Evolutionary conservation across 306 rosid genomes (phyloP), one percentile per base, ranked within the genome.

Genomic region (Ormosia semicastrata): DNA sequence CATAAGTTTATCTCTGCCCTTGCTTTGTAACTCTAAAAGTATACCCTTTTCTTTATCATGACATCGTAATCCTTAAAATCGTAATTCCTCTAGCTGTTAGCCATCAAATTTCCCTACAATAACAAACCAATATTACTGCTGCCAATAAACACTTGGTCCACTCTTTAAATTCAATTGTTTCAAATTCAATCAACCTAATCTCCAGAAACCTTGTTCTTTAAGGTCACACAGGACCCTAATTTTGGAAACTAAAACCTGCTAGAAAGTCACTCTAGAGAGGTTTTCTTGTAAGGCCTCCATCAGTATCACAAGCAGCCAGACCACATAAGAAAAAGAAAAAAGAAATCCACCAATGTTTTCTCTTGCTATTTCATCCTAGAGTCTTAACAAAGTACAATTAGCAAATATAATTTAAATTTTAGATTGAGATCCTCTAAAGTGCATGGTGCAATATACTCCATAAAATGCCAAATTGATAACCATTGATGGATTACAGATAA

Each of bases 391-490:
- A 62, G 56, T 62, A 73, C 57, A 41, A 83, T 49, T 62, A 63
- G 63, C 2, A 41, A 53, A 50, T 63, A 63, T 64, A 63, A 14
- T 63, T 39, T 40, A 52, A 53, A 63, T 46, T 73, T 53, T 72
- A 81, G 67, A 75, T 60, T 59, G 18, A 59, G 65, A 49, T 80
- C 18, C 47, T 59, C 63, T 68, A 34, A 58, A 70, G 12, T 70
- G 66, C 15, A 70, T 10, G 70, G 78, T 60, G 43, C 9, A 34
- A 15, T 52, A 6, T 44, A 62, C 59, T 79, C 68, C 17, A 79
- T 70, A 3, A 47, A 46, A 49, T 46, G 41, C 47, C 15, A 32
- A 43, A 10, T 79, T 68, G 44, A 30, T 58, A 69, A 69, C 33
- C 13, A 53, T 60, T 44, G 63, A 70, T 46, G 53, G 71, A 57